phyloP scores from a whole-genome alignment of 352 stramenopile genomes.

The Nothophytophthora sp. region DNA sequence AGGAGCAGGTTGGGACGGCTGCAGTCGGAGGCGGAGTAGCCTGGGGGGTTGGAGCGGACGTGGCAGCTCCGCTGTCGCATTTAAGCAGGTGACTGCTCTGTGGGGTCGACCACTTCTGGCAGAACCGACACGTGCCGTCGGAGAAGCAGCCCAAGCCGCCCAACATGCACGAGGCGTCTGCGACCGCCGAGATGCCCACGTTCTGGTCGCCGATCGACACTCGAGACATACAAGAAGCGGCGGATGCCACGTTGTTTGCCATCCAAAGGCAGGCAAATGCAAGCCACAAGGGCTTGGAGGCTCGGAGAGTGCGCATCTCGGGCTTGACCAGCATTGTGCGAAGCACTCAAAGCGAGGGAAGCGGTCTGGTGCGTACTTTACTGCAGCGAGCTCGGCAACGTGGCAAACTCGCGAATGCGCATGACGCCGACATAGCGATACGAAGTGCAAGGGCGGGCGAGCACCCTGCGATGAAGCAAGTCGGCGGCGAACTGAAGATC shows the following conservation, averaged over 20 bases:
- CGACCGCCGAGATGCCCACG: slow-evolving; percentile 27
- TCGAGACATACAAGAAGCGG: slow-evolving; percentile 6
- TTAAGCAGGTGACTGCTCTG: slow-evolving; percentile 18
- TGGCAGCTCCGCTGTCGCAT: slow-evolving; percentile 3
- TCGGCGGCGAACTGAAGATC: too few relatives aligned
- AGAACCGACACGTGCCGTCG: slow-evolving; percentile 30
- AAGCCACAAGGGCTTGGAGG: slow-evolving; percentile 1
- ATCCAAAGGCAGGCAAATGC: slow-evolving; percentile 5
- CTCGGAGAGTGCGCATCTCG: too few relatives aligned
- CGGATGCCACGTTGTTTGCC: background rate
- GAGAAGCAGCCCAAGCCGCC: slow-evolving; percentile 33
- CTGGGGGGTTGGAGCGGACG: background rate
- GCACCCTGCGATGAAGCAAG: slow-evolving; percentile 9
- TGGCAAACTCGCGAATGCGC: slow-evolving; percentile 1
- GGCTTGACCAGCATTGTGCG: too few relatives aligned
- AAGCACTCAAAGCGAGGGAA: too few relatives aligned
- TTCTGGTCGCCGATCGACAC: slow-evolving; percentile 18
- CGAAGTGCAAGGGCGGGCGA: background rate
- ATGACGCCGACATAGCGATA: slow-evolving; percentile 7
- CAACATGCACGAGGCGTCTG: slow-evolving; percentile 21
- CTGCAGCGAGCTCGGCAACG: slow-evolving; percentile 1
- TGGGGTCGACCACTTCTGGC: slow-evolving; percentile 18
- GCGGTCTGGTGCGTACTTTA: too few relatives aligned
- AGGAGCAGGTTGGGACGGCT: slow-evolving; percentile 9
- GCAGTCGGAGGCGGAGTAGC: background rate